phyloP scores from a whole-genome alignment of 1,139 yeast genomes.

The Nakaseomyces glabratus region DNA sequence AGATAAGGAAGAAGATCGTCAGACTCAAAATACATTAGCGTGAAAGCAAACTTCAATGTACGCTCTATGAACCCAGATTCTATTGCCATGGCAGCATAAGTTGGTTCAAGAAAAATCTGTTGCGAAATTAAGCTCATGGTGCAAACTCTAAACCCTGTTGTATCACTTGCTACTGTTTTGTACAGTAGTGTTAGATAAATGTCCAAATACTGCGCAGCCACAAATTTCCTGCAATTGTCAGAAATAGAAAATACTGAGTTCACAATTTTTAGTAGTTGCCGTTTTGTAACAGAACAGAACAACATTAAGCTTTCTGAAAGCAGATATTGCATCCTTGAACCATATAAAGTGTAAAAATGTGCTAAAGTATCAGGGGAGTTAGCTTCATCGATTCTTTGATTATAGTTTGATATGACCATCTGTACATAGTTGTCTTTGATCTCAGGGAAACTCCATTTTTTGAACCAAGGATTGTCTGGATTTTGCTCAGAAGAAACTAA shows the following conservation, averaged over 20 bases:
- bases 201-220: constrained; percentile 76
- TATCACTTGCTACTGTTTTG: constrained; percentile 49
- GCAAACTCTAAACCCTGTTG: constrained; percentile 76
- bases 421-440: constrained; percentile 32
- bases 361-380: constrained; percentile 18
- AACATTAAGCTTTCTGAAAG: constrained; percentile 38
- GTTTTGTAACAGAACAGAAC: constrained; percentile 60
- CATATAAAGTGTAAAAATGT: constrained; percentile 38
- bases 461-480: constrained; percentile 21
- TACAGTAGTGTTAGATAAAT: constrained; percentile 74
- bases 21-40: constrained; percentile 57
- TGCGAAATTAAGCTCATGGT: constrained; percentile 70
- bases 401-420: constrained; percentile 37
- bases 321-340: constrained; percentile 72
- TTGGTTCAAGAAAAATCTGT: constrained; percentile 79
- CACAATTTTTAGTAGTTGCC: constrained; percentile 56
- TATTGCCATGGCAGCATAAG: constrained; percentile 62
- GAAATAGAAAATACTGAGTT: constrained; percentile 64
- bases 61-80: constrained; percentile 43
- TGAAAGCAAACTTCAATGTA: constrained; percentile 31
- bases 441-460: constrained; percentile 25
- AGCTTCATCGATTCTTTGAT: constrained; percentile 36
- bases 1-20: constrained; percentile 54
- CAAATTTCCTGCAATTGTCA: constrained; percentile 45
- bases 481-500: constrained; percentile 19